These are phyloP conservation scores for Zygosaccharomyces gambellarensis DNA, from an alignment of 805 yeast genomes.

Conservation along the genomic window DNA sequence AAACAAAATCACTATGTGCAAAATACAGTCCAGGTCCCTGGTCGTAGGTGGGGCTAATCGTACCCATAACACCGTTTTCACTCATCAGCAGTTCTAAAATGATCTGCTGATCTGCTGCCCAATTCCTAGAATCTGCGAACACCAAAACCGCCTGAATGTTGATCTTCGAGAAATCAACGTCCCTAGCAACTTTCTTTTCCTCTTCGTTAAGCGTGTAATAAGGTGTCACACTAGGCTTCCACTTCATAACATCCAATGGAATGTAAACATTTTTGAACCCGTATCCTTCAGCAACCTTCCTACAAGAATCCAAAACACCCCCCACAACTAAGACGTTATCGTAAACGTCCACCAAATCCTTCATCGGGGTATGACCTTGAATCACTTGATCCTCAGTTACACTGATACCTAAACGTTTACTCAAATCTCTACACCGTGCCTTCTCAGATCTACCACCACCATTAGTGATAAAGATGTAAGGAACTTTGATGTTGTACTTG, in stretches of 20 bases:
- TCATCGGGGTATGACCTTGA: constrained; percentile 94
- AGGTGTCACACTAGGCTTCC: constrained; percentile 85
- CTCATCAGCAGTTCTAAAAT: constrained; percentile 75
- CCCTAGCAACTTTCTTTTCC: constrained; percentile 48
- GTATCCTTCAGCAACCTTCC: constrained; percentile 75
- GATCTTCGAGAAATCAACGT: constrained; percentile 60
- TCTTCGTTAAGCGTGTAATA: constrained; percentile 75
- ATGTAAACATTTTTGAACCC: constrained; percentile 81
- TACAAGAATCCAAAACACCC: constrained; percentile 79
- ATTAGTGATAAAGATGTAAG: constrained; percentile 81
- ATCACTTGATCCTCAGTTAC: constrained; percentile 76
- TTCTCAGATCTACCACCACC: constrained; percentile 88
- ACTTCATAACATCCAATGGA: constrained; percentile 75
- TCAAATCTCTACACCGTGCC: constrained; percentile 66
- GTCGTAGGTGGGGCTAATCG: constrained; percentile 60
- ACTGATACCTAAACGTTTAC: constrained; percentile 52
- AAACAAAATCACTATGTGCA: constrained; percentile 87
- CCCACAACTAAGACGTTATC: constrained; percentile 82
- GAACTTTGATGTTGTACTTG: constrained; percentile 69
- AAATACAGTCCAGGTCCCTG: constrained; percentile 81
- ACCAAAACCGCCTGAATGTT: constrained; percentile 78
- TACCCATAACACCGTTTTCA: constrained; percentile 79
- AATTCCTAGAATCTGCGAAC: constrained; percentile 86
- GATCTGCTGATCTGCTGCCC: constrained; percentile 92
- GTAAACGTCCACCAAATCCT: constrained; percentile 62